A percentile compares a stretch with the other conserved stretches of the same genome.
These are phyloP conservation scores for Marsdenia floribunda DNA, from an alignment of 257 asterid species.

Conservation along the genomic window DNA sequence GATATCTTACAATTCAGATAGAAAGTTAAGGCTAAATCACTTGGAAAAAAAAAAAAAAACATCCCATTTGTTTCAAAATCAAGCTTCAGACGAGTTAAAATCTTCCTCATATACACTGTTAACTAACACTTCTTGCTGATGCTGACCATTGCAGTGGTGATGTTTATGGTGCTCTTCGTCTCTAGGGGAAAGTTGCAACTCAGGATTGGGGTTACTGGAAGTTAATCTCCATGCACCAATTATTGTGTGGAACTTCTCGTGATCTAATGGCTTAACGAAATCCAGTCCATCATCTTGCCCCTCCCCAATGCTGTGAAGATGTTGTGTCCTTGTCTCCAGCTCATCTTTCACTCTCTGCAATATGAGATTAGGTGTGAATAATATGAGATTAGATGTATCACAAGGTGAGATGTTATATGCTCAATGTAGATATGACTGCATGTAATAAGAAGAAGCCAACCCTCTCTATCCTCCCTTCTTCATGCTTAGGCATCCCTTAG, in stretches of 20 bases:
- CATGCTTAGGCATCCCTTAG: background rate
- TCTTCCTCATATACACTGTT: constrained; percentile 40
- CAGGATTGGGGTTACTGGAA: constrained; percentile 19
- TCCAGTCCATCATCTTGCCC: constrained; percentile 27
- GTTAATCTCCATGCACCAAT: constrained; percentile 42
- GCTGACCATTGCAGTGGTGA: constrained; percentile 27
- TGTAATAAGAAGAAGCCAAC: background rate
- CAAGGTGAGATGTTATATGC: background rate
- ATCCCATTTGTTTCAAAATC: constrained; percentile 20
- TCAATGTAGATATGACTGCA: background rate
- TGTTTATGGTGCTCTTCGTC: constrained; percentile 27
- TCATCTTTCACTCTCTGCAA: constrained; percentile 69
- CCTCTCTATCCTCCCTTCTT: background rate
- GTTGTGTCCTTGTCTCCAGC: constrained; percentile 39
- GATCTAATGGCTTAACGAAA: constrained; percentile 47
- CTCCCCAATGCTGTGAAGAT: constrained; percentile 19
- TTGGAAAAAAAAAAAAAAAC: too few relatives aligned
- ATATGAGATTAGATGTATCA: background rate
- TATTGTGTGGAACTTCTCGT: constrained; percentile 48
- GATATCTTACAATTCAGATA: background rate
- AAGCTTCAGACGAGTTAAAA: constrained; percentile 27
- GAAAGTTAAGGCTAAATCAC: too few relatives aligned
- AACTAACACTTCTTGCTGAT: constrained; percentile 23
- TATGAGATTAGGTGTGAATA: background rate
- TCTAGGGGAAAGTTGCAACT: constrained; percentile 34